Evolutionary conservation across 768 basidiomycete genomes (phyloP).

Genomic region (Suillus occidentalis): DNA sequence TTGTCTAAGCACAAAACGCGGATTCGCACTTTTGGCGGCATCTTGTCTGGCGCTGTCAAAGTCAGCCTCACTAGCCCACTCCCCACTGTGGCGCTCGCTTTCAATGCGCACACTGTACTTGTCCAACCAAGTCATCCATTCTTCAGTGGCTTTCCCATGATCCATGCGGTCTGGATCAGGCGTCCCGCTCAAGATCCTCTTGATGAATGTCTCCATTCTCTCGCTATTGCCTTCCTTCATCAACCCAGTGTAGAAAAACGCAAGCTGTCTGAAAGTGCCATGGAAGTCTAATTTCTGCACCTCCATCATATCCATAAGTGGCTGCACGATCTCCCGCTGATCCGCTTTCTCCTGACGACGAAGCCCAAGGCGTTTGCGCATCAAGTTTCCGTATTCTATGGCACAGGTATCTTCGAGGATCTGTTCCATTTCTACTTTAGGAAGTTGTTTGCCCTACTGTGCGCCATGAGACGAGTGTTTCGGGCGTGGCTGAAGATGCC

Average conservation of each 20-base stretch:
- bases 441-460: slow-evolving; percentile 52
- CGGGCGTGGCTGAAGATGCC: slow-evolving; percentile 53
- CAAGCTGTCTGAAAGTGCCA: slow-evolving; percentile 74
- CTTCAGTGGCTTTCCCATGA: slow-evolving; percentile 43
- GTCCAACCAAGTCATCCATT: slow-evolving; percentile 65
- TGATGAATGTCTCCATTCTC: slow-evolving; percentile 42
- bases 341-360: slow-evolving; percentile 55
- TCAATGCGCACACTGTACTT: slow-evolving; percentile 60
- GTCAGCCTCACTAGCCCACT: slow-evolving; percentile 43
- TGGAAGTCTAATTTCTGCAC: slow-evolving; percentile 84
- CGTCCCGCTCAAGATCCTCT: slow-evolving; percentile 44
- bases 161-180: slow-evolving; percentile 48
- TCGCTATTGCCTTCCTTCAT: slow-evolving; percentile 20
- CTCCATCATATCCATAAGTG: slow-evolving; percentile 75
- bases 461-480: slow-evolving; percentile 63
- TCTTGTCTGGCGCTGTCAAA: slow-evolving; percentile 47
- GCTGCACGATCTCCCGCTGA: slow-evolving; percentile 57
- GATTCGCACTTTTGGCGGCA: slow-evolving; percentile 67
- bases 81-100: slow-evolving; percentile 39
- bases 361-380: slow-evolving; percentile 85
- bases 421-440: slow-evolving; percentile 61
- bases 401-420: slow-evolving; percentile 59
- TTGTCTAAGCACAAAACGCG: slow-evolving; percentile 90
- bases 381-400: slow-evolving; percentile 61
- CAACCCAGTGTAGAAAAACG: slow-evolving; percentile 54